A percentile compares a stretch with the other conserved stretches of the same genome.
Evolutionary conservation across 257 asterid species (phyloP).

Genomic region (Capsicum baccatum): DNA sequence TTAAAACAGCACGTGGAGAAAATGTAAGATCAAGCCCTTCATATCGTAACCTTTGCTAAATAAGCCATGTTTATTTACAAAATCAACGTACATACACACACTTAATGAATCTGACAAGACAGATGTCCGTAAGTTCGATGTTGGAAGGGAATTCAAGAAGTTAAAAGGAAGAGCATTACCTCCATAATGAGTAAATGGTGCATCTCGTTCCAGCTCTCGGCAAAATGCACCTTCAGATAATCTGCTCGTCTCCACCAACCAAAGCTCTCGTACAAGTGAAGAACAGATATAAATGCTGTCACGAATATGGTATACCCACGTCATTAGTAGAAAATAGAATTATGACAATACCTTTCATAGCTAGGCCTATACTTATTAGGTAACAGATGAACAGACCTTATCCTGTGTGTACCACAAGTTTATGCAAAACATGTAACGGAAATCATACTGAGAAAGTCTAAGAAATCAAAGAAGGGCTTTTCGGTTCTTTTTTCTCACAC

Average conservation of each 20-base stretch:
- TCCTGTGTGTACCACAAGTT: no score
- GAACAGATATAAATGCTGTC: constrained; percentile 95
- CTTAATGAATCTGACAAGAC: not conserved
- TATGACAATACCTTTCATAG: not conserved
- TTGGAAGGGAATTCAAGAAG: constrained; percentile 19
- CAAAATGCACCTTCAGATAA: constrained; percentile 96
- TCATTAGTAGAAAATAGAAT: not conserved
- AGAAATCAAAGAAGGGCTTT: not conserved
- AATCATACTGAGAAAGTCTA: not conserved
- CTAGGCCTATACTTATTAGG: no score
- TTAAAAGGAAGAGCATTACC: constrained; percentile 52
- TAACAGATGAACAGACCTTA: no score
- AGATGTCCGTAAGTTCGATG: not conserved
- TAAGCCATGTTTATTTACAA: not conserved
- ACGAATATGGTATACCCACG: constrained; percentile 29
- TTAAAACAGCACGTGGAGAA: not conserved
- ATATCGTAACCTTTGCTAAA: not conserved
- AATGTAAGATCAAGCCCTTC: not conserved
- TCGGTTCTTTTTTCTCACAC: not conserved
- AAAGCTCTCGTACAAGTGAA: constrained; percentile 94
- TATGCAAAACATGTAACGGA: no score
- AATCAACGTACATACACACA: not conserved
- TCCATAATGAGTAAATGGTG: constrained; percentile 99
- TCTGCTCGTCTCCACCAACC: constrained; percentile 99
- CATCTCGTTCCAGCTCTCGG: constrained; percentile 99